Conservation (phyloP, 345 rosid species). For the Eucalyptus urophylla region DNA sequence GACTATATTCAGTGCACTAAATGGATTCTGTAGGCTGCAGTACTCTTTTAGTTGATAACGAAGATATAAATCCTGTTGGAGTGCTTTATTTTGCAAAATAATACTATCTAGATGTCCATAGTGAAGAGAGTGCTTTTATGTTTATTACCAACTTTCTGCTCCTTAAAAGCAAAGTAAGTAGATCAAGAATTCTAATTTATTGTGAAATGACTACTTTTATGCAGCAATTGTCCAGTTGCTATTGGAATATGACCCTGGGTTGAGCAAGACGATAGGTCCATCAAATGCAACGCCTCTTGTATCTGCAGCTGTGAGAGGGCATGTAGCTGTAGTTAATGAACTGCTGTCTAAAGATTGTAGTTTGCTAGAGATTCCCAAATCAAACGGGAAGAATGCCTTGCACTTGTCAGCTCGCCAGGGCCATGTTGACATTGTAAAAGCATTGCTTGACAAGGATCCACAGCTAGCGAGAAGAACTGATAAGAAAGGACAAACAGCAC, state of each 20-base stretch:
- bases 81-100: background rate
- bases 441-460: constrained; percentile 54
- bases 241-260: constrained; percentile 45
- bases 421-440: constrained; percentile 65
- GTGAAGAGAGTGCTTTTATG: background rate
- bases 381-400: constrained; percentile 85
- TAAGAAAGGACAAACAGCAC: constrained; percentile 89
- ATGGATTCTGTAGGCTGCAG: background rate
- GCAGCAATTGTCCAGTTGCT: constrained; percentile 77
- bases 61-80: background rate
- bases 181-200: background rate
- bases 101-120: background rate
- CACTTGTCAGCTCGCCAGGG: constrained; percentile 94
- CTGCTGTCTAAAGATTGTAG: constrained; percentile 53
- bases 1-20: background rate
- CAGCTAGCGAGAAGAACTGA: constrained; percentile 74
- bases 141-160: background rate
- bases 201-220: background rate
- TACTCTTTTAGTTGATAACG: background rate
- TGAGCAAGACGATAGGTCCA: constrained; percentile 67
- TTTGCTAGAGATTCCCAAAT: constrained; percentile 46
- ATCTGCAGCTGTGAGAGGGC: constrained; percentile 80
- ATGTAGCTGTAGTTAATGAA: constrained; percentile 40
- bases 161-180: background rate
- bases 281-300: constrained; percentile 80